These are phyloP conservation scores for Hyaloscypha bicolor DNA, from an alignment of 495 filamentous ascomycete genomes.

Conservation along the genomic window DNA sequence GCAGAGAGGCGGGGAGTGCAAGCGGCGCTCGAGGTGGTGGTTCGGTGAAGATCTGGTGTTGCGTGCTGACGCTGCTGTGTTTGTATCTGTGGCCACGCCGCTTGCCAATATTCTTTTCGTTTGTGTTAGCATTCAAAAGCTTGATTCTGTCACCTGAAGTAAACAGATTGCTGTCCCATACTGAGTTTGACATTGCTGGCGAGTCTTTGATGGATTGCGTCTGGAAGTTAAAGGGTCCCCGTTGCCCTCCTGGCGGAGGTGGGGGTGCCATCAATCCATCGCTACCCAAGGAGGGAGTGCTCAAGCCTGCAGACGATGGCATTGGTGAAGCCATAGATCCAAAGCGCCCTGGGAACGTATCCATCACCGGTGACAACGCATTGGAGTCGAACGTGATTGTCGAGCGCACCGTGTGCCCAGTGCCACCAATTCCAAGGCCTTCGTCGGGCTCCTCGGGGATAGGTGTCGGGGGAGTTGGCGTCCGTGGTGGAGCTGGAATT, in stretches of 20 bases:
- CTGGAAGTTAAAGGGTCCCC: slow-evolving; percentile 90
- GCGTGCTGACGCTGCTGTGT: slow-evolving; percentile 84
- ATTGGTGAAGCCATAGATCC: slow-evolving; percentile 34
- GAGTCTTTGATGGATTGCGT: slow-evolving; percentile 76
- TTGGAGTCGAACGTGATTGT: slow-evolving; percentile 57
- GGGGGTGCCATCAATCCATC: slow-evolving; percentile 24
- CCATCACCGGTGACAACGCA: slow-evolving; percentile 64
- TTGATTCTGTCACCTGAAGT: slow-evolving; percentile 9
- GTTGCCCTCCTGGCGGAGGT: slow-evolving; percentile 34
- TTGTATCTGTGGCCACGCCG: slow-evolving; percentile 97
- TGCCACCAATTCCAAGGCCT: slow-evolving; percentile 40
- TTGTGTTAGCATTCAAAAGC: slow-evolving; percentile 16
- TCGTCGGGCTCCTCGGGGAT: slow-evolving; percentile 40
- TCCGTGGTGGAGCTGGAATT: slow-evolving; percentile 65
- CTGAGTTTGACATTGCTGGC: slow-evolving; percentile 73
- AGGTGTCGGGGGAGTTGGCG: slow-evolving; percentile 69
- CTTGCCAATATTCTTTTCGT: slow-evolving; percentile 74
- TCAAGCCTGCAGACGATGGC: slow-evolving; percentile 27
- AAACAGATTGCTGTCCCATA: slow-evolving; percentile 44
- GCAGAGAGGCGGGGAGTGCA: slow-evolving; percentile 87
- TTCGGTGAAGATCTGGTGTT: slow-evolving; percentile 94
- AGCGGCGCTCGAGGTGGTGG: slow-evolving; percentile 87
- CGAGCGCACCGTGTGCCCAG: slow-evolving; percentile 36
- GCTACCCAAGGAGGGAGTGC: slow-evolving; percentile 16
- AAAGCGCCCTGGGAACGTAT: slow-evolving; percentile 50